These are phyloP conservation scores for Aspergillus versicolor DNA, from an alignment of 2,329 filamentous ascomycete species.

Conservation along the genomic window DNA sequence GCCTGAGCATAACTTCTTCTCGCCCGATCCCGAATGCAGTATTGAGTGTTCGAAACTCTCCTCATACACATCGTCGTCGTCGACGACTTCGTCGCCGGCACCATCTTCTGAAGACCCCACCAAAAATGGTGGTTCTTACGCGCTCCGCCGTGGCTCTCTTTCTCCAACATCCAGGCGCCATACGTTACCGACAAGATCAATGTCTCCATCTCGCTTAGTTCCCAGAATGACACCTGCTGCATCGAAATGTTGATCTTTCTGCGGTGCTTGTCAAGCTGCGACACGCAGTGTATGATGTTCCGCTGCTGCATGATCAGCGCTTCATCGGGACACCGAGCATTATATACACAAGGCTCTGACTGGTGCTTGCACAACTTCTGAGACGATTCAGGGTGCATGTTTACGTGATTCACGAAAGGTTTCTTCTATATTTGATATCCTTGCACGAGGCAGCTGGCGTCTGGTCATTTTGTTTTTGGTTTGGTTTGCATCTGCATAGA, in stretches of 20 bases:
- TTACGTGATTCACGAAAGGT: slow-evolving; percentile 8
- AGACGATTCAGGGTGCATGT: slow-evolving; percentile 5
- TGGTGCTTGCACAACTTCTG: neutral
- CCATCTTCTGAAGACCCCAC: neutral
- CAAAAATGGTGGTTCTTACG: neutral
- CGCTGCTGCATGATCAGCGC: slow-evolving; percentile 2
- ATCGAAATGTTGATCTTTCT: neutral
- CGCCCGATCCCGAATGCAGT: slow-evolving; percentile 7
- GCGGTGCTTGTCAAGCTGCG: neutral
- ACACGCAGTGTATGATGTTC: neutral
- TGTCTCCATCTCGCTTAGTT: slow-evolving; percentile 9
- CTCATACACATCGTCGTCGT: neutral
- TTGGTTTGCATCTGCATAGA: neutral
- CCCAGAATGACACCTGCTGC: slow-evolving; percentile 20
- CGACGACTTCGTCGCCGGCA: neutral
- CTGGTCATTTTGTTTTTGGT: slow-evolving; percentile 1
- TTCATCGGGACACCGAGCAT: neutral
- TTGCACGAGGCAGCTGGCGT: neutral
- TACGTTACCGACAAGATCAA: slow-evolving; percentile 10
- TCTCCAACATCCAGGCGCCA: neutral
- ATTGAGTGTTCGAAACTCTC: neutral
- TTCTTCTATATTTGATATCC: slow-evolving; percentile 6
- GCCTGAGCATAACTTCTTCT: slow-evolving; percentile 7
- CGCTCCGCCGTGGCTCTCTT: neutral
- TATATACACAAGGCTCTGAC: neutral